A percentile compares a stretch with the other conserved stretches of the same genome.
Conservation (phyloP, 306 rosid genomes). For the Boehmeria nivea region DNA sequence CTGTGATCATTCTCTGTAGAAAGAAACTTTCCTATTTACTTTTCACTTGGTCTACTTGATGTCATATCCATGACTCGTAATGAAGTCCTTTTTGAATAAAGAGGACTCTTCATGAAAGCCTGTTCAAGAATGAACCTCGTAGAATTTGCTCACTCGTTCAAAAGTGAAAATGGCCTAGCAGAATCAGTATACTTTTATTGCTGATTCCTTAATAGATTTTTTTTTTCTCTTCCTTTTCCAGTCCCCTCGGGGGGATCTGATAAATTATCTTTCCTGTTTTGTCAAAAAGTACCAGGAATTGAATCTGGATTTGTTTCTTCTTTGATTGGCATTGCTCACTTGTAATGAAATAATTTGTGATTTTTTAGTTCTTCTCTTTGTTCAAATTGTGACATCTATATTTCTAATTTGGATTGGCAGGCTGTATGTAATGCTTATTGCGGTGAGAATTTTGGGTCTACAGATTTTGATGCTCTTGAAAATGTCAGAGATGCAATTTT, state of each 20-base stretch:
- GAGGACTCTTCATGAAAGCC: neutral
- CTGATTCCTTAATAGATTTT: too few relatives aligned
- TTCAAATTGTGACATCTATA: slow-evolving; percentile 6
- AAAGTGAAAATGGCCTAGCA: neutral
- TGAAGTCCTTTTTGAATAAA: neutral
- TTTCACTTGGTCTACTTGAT: neutral
- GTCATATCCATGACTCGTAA: too few relatives aligned
- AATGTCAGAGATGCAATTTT: slow-evolving; percentile 86
- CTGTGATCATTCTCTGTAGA: too few relatives aligned
- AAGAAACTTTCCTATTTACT: neutral
- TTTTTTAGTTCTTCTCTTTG: neutral
- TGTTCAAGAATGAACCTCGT: neutral
- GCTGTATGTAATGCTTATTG: slow-evolving; percentile 77
- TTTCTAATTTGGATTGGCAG: slow-evolving; percentile 36
- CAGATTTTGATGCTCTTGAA: slow-evolving; percentile 64
- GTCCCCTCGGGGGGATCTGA: too few relatives aligned
- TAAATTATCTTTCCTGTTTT: too few relatives aligned
- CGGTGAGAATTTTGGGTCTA: slow-evolving; percentile 82
- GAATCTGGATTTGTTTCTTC: too few relatives aligned
- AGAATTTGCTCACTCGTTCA: neutral
- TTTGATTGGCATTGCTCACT: too few relatives aligned
- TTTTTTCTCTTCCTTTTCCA: too few relatives aligned
- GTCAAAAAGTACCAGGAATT: too few relatives aligned
- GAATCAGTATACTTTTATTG: neutral
- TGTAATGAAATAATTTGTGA: too few relatives aligned